Evolutionary conservation across 306 rosid genomes (phyloP).

Genomic region (Dalbergia cochinchinensis): DNA sequence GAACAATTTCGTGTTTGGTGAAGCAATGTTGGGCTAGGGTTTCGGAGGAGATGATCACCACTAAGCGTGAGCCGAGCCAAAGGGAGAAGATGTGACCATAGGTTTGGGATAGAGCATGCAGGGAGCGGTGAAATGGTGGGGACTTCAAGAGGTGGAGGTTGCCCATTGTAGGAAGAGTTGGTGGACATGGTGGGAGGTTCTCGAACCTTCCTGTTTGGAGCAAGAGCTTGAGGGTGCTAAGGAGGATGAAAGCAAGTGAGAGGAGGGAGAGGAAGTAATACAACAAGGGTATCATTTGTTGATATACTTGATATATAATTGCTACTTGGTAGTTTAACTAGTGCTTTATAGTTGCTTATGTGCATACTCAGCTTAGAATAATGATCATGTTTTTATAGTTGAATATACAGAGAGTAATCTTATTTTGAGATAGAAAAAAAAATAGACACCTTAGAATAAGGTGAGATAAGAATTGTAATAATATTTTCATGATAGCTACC

Average conservation of each 20-base stretch:
- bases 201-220: background rate
- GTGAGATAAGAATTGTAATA: too few species aligned
- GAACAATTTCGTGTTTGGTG: conserved; percentile 53
- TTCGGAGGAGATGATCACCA: conserved; percentile 48
- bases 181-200: conserved; percentile 56
- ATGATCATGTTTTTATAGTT: too few species aligned
- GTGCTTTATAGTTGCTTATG: too few species aligned
- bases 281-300: background rate
- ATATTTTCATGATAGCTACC: too few species aligned
- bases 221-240: background rate
- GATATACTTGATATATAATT: too few species aligned
- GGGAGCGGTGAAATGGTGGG: conserved; percentile 47
- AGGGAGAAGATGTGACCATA: conserved; percentile 43
- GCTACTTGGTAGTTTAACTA: too few species aligned
- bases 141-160: conserved; percentile 54
- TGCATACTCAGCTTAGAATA: too few species aligned
- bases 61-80: conserved; percentile 31
- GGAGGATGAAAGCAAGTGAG: background rate
- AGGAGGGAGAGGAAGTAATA: background rate
- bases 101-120: conserved; percentile 43
- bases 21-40: conserved; percentile 52
- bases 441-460: too few species aligned
- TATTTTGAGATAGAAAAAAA: too few species aligned
- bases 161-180: conserved; percentile 54
- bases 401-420: too few species aligned